Conservation (phyloP, 139 green algal species). For the Tetratostichococcus sp. region DNA sequence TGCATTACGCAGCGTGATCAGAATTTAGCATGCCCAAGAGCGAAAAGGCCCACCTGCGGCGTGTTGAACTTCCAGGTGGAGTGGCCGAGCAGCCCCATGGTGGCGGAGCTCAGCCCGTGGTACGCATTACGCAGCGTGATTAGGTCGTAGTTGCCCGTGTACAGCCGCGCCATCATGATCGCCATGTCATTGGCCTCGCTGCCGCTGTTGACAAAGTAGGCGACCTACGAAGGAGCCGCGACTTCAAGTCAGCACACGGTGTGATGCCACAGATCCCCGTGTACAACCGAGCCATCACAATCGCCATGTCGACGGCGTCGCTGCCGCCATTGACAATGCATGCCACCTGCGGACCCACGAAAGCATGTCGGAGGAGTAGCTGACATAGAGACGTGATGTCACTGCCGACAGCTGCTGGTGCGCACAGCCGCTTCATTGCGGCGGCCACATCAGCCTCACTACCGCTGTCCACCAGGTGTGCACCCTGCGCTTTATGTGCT, state of each 20-base stretch:
- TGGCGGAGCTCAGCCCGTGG: constrained; percentile 81
- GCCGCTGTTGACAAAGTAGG: constrained; percentile 76
- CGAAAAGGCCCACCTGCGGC: constrained; percentile 36
- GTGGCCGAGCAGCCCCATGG: constrained; percentile 87
- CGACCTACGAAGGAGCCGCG: constrained; percentile 28
- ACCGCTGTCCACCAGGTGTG: too few species aligned
- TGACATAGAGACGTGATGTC: too few species aligned
- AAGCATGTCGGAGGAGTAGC: too few species aligned
- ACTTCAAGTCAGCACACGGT: too few species aligned
- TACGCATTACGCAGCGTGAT: constrained; percentile 90
- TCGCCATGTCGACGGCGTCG: background rate
- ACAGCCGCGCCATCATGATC: constrained; percentile 61
- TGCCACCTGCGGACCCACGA: background rate
- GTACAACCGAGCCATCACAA: background rate
- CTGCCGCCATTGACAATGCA: background rate
- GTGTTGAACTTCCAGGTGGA: constrained; percentile 90
- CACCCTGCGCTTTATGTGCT: too few species aligned
- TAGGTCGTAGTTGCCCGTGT: constrained; percentile 81
- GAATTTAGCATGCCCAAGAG: too few species aligned
- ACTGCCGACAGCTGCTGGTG: too few species aligned
- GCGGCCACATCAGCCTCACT: too few species aligned
- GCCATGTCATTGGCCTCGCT: constrained; percentile 88
- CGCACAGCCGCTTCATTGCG: too few species aligned
- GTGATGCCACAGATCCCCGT: background rate
- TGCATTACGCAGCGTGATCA: too few species aligned